Evolutionary conservation across 805 yeast genomes (phyloP), one percentile per base, ranked within the genome.

Genomic region (Clavispora phyllophila): DNA sequence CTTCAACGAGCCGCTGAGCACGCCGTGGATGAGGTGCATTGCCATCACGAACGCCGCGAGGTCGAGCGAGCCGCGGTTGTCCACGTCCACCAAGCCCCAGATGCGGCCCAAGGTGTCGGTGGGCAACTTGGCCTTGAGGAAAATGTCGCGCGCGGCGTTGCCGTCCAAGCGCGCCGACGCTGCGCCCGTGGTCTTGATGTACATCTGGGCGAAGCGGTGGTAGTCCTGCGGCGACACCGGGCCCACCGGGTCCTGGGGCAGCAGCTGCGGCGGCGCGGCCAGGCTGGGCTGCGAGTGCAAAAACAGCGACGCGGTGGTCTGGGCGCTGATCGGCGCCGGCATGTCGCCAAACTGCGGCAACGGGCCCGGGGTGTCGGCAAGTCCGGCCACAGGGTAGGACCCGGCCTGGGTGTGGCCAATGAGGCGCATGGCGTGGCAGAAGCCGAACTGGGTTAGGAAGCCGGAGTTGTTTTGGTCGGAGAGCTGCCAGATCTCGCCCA

Each of bases 391-490:
- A 12, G 81, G 72, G 44, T 73, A 68, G 3, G 75, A 74, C 20
- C 95, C 95, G 9, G 72, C 62, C 68, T 93, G 98, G 36, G 87
- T 82, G 58, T 87, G 86, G 22, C 95, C 96, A 55, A 93, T 86
- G 51, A 88, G 70, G 60, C 99, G 78, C 79, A 93, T 75, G 17
- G 97, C 96, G 41, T 81, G 76, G 48, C 85, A 78, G 63, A 93
- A 93, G 20, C 90, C 91, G 43, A 76, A 72, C 57, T 82, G 87
- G 53, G 83, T 84, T 49, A 93, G 71, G 56, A 82, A 85, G 0
- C 99, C 99, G 49, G 81, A 74, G 66, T 88, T 88, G 45, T 80
- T 82, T n/a, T 78, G 76, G 65, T 93, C 99, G n/a, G 96, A 89
- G 27, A 85, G 61, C 61, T 86, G 90, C 99, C 99, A 93, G 49